Evolutionary conservation across 495 filamentous ascomycete species (phyloP), one percentile per base, ranked within the genome.

Genomic region (Aspergillus heteromorphus): DNA sequence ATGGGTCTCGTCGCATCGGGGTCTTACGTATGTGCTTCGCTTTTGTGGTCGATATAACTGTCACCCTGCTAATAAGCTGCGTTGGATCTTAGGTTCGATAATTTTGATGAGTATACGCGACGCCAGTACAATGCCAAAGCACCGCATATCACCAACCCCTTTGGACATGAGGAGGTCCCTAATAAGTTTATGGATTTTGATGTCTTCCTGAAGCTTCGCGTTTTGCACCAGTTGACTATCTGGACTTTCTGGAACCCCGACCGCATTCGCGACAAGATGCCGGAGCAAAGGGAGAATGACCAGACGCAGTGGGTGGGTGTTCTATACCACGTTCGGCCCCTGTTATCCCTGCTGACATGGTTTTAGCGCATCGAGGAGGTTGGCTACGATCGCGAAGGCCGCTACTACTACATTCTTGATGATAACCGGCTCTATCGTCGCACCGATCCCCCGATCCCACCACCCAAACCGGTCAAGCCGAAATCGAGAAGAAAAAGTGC

Each of bases 61-160:
- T 45, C 16, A 11, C 41, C 7, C 16, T 38, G 18, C 17, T 19
- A 45, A 34, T 18, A 6, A 20, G 27, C 7, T 29, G 13, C 18
- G 40, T 47, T 6, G 43, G 45, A 20, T 27, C 51, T 31, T 58
- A 97, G 92, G 2, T 84, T 78, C 20, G 92, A 92, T 7, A 83
- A 92, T 43, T 97, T 97, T 59, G 91, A 97, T 66, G 91, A 97
- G 65, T 95, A 97, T 56, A 89, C 92, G 43, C 84, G 90, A 58
- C 84, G 90, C 49, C 92, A 97, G 70, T 98, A 90, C 71, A 72
- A 88, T 59, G 84, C 84, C 23, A 95, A 91, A 73, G 87, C 89
- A 3, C 86, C 90, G 23, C 63, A 76, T 31, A 58, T 81, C 11
- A 77, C 82, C 21, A 97, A 97, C 61, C 92, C 92, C 2, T 97